phyloP scores from a whole-genome alignment of 2,329 filamentous ascomycete species.

The Neonectria neomacrospora region DNA sequence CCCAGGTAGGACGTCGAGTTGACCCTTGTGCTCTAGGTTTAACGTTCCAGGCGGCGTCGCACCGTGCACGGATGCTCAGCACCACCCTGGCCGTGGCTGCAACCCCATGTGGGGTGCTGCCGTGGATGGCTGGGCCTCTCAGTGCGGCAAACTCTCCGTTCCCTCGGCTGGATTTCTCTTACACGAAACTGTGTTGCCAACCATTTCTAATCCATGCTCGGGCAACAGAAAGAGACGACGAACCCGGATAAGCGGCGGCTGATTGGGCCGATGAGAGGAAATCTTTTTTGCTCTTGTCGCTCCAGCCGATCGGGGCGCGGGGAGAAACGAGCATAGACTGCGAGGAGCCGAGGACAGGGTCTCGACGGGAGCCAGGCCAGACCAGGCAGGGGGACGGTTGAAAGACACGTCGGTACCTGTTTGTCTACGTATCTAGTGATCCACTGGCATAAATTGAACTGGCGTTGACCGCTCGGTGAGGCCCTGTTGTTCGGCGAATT shows the following conservation, averaged over 20 bases:
- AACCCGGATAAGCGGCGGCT: conserved; percentile 32
- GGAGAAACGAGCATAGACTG: conserved; percentile 24
- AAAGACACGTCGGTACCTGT: conserved; percentile 31
- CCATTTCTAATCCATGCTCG: conserved; percentile 38
- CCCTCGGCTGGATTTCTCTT: conserved; percentile 49
- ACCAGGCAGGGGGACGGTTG: conserved; percentile 6
- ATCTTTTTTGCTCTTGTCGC: conserved; percentile 34
- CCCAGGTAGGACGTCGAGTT: conserved; percentile 34
- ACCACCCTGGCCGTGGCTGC: conserved; percentile 41
- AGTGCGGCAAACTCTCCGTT: conserved; percentile 36
- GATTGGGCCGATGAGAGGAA: conserved; percentile 36
- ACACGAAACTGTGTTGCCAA: conserved; percentile 52
- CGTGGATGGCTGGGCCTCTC: conserved; percentile 41
- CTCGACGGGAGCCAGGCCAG: conserved; percentile 11
- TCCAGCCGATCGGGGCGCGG: conserved; percentile 36
- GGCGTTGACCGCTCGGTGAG: conserved; percentile 31
- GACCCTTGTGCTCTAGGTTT: conserved; percentile 42
- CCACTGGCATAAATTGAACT: conserved; percentile 30
- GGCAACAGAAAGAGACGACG: conserved; percentile 42
- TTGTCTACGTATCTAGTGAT: conserved; percentile 26
- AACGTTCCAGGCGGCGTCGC: conserved; percentile 44
- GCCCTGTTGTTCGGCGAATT: conserved; percentile 17
- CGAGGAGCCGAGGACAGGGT: conserved; percentile 25
- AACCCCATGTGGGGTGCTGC: conserved; percentile 43
- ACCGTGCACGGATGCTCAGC: conserved; percentile 32